Evolutionary conservation across 1,284 basidiomycete species (phyloP), one percentile per base, ranked within the genome.

Genomic region (Austroboletus niveus): DNA sequence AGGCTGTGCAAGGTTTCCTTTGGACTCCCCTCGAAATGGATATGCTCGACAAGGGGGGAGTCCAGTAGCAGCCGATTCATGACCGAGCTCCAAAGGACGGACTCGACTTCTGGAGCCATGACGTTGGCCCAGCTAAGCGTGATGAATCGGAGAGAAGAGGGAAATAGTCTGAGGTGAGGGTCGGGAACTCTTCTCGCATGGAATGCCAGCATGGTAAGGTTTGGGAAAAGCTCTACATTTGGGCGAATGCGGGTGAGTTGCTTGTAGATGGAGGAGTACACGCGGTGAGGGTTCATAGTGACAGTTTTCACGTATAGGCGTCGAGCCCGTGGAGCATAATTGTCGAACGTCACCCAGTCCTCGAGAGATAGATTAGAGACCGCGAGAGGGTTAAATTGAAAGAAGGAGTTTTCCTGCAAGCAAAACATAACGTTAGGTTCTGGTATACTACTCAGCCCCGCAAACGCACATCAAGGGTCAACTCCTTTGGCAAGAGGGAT

Each of bases 221-320:
- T 63, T 1, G 66, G 62, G 30, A 68, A 68, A 49, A 68, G 62
- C 9, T 67, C 60, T 4, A 60, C 45, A 29, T 66, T 54, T 51
- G 66, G 54, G 41, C 62, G 66, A 15, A 68, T 60, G 20, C 42
- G 36, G 32, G 42, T 45, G 20, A 63, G 64, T 24, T 68, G 65
- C 14, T 51, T 63, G 47, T 65, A 66, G 20, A 63, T 67, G 45
- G 64, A 66, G 42, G 62, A 68, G 36, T 68, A 60, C 22, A 66
- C 47, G 31, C 66, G 60, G 17, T 64, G 61, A 12, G 63, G 60
- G 34, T 45, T 58, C 63, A 57, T 64, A 31, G 61, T 65, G 2
- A 62, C 60, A 4, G 60, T 64, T 44, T 57, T 65, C 15, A 34
- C 61, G 29, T 29, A 29, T 29, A 29, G 8, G 7, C 29, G 7